Evolutionary conservation across 208 protist genomes (phyloP).

Genomic region (Borovskyia barvae): DNA sequence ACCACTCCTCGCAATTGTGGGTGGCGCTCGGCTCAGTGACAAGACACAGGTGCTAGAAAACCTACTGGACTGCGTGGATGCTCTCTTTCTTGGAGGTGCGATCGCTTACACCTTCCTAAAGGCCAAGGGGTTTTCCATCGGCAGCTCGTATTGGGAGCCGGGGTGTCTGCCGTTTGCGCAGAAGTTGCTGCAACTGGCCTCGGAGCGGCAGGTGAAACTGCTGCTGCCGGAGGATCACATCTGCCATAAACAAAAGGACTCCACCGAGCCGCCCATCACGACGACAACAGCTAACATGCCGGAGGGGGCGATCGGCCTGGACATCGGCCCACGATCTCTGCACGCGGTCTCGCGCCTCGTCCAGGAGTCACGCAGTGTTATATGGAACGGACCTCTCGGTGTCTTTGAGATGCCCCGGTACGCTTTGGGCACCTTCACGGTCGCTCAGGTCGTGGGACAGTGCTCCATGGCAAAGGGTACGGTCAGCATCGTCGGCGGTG

Average conservation of each 20-base stretch:
- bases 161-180: slow-evolving; percentile 60
- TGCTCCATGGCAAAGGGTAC: slow-evolving; percentile 42
- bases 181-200: slow-evolving; percentile 93
- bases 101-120: slow-evolving; percentile 98
- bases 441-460: slow-evolving; percentile 72
- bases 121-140: slow-evolving; percentile 85
- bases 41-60: slow-evolving; percentile 99
- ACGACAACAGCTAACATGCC: slow-evolving; percentile 71
- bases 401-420: slow-evolving; percentile 98
- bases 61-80: slow-evolving; percentile 96
- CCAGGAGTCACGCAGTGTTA: slow-evolving; percentile 82
- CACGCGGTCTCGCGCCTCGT: slow-evolving; percentile 75
- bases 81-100: slow-evolving; percentile 98
- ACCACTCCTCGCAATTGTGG: slow-evolving; percentile 96
- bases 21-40: slow-evolving; percentile 97
- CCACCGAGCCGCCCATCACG: slow-evolving; percentile 48
- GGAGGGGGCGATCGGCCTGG: slow-evolving; percentile 91
- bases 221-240: slow-evolving; percentile 97
- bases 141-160: slow-evolving; percentile 95
- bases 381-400: slow-evolving; percentile 97
- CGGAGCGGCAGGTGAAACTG: slow-evolving; percentile 94
- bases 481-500: slow-evolving; percentile 93
- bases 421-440: slow-evolving; percentile 86
- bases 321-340: slow-evolving; percentile 93
- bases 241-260: slow-evolving; percentile 87